Conservation (phyloP, 768 basidiomycete species). For the Phanerochaete sordida region DNA sequence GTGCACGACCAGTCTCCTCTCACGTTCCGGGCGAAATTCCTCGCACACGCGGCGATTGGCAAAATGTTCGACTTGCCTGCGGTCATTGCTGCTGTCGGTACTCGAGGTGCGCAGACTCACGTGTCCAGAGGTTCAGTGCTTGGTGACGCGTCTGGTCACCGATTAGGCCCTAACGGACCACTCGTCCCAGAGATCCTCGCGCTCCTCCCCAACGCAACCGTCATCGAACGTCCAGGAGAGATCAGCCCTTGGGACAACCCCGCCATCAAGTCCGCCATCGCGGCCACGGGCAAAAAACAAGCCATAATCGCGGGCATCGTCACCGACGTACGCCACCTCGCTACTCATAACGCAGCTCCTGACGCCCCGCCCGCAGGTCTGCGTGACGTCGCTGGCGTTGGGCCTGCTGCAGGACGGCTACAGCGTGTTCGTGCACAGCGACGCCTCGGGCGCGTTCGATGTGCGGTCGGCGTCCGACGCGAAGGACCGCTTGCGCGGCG, state of each 20-base stretch:
- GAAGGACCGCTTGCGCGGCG: slow-evolving; percentile 45
- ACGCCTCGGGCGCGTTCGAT: slow-evolving; percentile 42
- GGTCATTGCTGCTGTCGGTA: slow-evolving; percentile 40
- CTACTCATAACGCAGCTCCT: not conserved
- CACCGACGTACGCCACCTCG: slow-evolving; percentile 37
- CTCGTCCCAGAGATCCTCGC: slow-evolving; percentile 39
- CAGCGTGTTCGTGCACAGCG: slow-evolving; percentile 45
- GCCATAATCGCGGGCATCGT: slow-evolving; percentile 44
- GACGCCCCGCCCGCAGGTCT: slow-evolving; percentile 32
- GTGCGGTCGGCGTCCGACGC: slow-evolving; percentile 38
- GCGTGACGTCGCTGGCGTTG: slow-evolving; percentile 44
- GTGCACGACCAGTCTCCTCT: slow-evolving; percentile 37
- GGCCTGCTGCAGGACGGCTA: slow-evolving; percentile 43
- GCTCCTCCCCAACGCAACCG: slow-evolving; percentile 41
- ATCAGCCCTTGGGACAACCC: slow-evolving; percentile 48
- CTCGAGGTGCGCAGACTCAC: slow-evolving; percentile 29
- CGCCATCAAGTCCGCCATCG: slow-evolving; percentile 42
- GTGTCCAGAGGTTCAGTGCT: not conserved
- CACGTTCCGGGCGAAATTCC: slow-evolving; percentile 38
- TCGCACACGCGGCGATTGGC: slow-evolving; percentile 41
- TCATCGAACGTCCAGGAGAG: slow-evolving; percentile 43
- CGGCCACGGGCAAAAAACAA: slow-evolving; percentile 44
- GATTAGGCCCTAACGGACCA: slow-evolving; percentile 45
- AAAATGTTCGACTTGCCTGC: slow-evolving; percentile 43
- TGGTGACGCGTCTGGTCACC: not conserved